phyloP scores from a whole-genome alignment of 177 flowering plant genomes.

The Telopea speciosissima region DNA sequence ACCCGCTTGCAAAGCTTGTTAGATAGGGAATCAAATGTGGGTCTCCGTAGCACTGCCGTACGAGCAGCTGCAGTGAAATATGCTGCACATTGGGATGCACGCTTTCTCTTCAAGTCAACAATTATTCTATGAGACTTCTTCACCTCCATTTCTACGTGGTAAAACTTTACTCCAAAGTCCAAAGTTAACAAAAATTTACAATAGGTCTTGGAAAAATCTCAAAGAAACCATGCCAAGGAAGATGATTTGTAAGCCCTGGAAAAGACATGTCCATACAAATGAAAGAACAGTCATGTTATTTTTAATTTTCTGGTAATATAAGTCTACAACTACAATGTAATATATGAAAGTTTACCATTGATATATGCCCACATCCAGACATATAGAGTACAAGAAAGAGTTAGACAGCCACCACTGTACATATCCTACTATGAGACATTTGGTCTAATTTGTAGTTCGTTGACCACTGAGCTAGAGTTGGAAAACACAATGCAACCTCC shows the following conservation, averaged over 20 bases:
- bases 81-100: constrained; percentile 28
- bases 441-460: too few relatives aligned
- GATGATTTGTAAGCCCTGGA: background rate
- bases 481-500: too few relatives aligned
- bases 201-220: background rate
- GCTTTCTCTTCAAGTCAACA: constrained; percentile 42
- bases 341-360: too few relatives aligned
- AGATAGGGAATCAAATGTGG: constrained; percentile 17
- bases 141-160: constrained; percentile 49
- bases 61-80: constrained; percentile 26
- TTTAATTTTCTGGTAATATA: too few relatives aligned
- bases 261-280: background rate
- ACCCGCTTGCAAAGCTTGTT: constrained; percentile 39
- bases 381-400: too few relatives aligned
- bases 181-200: constrained; percentile 13
- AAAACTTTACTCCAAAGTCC: constrained; percentile 19
- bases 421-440: too few relatives aligned
- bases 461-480: too few relatives aligned
- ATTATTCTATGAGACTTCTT: constrained; percentile 23
- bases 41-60: constrained; percentile 13
- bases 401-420: too few relatives aligned
- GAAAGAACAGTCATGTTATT: too few relatives aligned
- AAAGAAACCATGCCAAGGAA: constrained; percentile 1
- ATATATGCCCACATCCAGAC: too few relatives aligned
- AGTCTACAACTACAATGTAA: too few relatives aligned